Base-by-base conservation (phyloP, 352 stramenopile species). In the Phytopythium litorale region DNA sequence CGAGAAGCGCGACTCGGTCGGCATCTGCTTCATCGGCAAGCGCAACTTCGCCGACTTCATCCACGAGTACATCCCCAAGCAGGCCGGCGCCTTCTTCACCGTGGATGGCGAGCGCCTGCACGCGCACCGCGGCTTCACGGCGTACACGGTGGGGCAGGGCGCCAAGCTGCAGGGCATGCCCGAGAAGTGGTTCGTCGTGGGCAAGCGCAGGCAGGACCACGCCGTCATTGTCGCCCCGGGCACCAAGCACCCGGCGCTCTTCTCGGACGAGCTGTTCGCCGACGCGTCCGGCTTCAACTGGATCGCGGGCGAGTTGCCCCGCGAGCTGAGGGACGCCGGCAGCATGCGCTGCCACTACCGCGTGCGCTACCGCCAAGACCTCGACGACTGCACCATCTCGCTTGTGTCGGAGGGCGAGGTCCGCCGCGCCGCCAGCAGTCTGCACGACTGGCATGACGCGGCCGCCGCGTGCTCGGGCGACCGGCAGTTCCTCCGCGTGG, bases 11-110 rank as follows among this genome's bases (percentile, higher is more conserved):
- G 97, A 99, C 68, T 98, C 88, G 45, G 96, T 99, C 60, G 97
- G 97, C 18, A 99, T 99, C 66, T 99, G 97, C 76, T 99, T 99
- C 71, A 98, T 99, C 50, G 97, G 97, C 49, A 99, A 98, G 70
- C 87, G 94, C 54, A 84, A 92, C 42, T 97, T 98, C 62, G 69
- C 71, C 1, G 76, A 97, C 37, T 98, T 98, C 64, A 90, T 99
- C 56, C 80, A 93, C 23, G 78, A 98, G 63, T 98, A 98, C 71
- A 80, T 98, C 16, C 58, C 71, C 16, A 75, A 70, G 15, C 79
- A 81, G 52, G 66, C 67, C 1, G 92, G 94, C 21, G 74, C 79
- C 53, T 98, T 98, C 68, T 73, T 93, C 57, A 88, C 81, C 0
- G 73, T 94, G 0, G 72, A 90, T 33, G 81, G 78, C 2, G 30